Conservation (phyloP, 805 yeast genomes). For the Spencermartinsiella europaea region DNA sequence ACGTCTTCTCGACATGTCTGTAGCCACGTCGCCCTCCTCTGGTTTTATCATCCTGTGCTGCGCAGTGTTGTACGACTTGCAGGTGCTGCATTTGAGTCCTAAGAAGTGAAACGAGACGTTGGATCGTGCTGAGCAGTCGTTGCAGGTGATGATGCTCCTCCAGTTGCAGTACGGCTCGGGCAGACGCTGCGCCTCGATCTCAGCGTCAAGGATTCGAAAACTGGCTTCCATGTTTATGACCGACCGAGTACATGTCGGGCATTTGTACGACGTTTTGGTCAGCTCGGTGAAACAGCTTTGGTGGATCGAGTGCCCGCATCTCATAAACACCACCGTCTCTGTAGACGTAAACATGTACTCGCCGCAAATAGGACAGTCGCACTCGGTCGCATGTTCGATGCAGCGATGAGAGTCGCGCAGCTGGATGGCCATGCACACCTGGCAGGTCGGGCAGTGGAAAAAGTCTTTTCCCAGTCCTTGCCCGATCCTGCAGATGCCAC, state of each 20-base stretch:
- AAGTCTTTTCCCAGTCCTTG: constrained; percentile 83
- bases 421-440: constrained; percentile 80
- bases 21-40: constrained; percentile 39
- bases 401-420: constrained; percentile 75
- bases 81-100: constrained; percentile 83
- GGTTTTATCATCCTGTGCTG: constrained; percentile 68
- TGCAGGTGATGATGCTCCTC: constrained; percentile 63
- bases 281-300: constrained; percentile 76
- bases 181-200: constrained; percentile 66
- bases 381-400: constrained; percentile 80
- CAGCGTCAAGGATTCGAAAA: constrained; percentile 80
- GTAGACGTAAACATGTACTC: constrained; percentile 85
- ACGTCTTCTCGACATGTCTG: neutral
- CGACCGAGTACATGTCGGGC: constrained; percentile 86
- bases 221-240: constrained; percentile 83
- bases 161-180: constrained; percentile 77
- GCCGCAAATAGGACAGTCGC: constrained; percentile 89
- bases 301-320: constrained; percentile 92
- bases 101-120: constrained; percentile 72
- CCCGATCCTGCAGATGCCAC: constrained; percentile 91
- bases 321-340: constrained; percentile 81
- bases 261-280: constrained; percentile 77
- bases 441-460: constrained; percentile 86
- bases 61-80: constrained; percentile 81
- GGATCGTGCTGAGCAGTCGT: constrained; percentile 83